Evolutionary conservation across 2,329 filamentous ascomycete genomes (phyloP).

Genomic region (Cladophialophora yegresii): DNA sequence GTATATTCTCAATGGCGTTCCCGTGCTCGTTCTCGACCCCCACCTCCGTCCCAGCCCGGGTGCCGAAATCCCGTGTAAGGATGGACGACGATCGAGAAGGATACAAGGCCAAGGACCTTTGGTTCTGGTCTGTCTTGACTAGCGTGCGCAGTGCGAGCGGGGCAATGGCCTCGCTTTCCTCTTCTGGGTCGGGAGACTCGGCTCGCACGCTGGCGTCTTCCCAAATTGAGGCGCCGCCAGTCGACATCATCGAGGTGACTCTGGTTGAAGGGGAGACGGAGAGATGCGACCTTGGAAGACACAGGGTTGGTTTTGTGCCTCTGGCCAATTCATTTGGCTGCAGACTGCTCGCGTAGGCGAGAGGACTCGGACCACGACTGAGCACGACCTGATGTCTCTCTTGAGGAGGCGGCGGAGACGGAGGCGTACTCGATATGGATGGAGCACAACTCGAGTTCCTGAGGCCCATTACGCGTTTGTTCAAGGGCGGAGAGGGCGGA

Average conservation of each 20-base stretch:
- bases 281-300: slow-evolving; percentile 6
- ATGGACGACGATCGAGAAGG: slow-evolving; percentile 1
- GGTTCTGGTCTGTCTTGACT: slow-evolving; percentile 2
- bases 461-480: slow-evolving; percentile 23
- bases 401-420: slow-evolving; percentile 20
- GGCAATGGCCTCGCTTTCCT: neutral
- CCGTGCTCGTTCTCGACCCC: neutral
- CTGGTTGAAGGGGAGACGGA: slow-evolving; percentile 20
- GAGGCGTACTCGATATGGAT: slow-evolving; percentile 19
- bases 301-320: neutral
- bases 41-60: neutral
- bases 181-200: slow-evolving; percentile 26
- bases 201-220: slow-evolving; percentile 41
- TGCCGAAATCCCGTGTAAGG: neutral
- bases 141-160: slow-evolving; percentile 6
- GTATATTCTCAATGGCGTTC: slow-evolving; percentile 1
- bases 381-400: neutral
- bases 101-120: neutral
- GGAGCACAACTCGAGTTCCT: slow-evolving; percentile 15
- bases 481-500: slow-evolving; percentile 14
- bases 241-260: slow-evolving; percentile 5
- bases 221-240: slow-evolving; percentile 43
- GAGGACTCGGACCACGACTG: slow-evolving; percentile 25
- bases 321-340: neutral
- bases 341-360: neutral